Percentiles rank a stretch among this genome's conserved stretches.
Conservation (phyloP, 1,139 yeast species). For the Scheffersomyces titani region DNA sequence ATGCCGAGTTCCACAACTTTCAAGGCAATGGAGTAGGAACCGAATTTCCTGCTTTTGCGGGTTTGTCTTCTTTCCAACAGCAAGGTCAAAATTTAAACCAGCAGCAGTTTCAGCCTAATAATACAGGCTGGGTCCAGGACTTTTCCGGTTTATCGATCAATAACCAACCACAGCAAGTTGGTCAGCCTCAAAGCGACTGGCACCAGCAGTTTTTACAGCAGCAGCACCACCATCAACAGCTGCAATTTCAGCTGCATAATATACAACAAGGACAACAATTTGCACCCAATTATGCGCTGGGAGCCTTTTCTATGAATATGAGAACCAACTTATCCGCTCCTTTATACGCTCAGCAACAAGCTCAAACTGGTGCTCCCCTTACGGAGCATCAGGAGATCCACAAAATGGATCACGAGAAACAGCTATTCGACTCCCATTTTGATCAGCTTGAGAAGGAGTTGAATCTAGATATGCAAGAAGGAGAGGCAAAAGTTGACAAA, state of each 20-base stretch:
- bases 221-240: constrained; percentile 8
- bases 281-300: neutral
- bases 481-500: constrained; percentile 9
- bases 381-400: constrained; percentile 36
- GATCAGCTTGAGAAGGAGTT: constrained; percentile 38
- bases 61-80: constrained; percentile 2
- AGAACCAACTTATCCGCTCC: constrained; percentile 18
- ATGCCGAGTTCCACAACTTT: constrained; percentile 38
- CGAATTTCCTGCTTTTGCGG: constrained; percentile 12
- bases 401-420: constrained; percentile 26
- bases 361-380: constrained; percentile 1
- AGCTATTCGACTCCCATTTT: constrained; percentile 37
- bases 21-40: constrained; percentile 8
- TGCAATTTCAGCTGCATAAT: constrained; percentile 9
- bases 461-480: constrained; percentile 5
- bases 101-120: constrained; percentile 9
- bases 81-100: constrained; percentile 14
- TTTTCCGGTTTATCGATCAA: constrained; percentile 28
- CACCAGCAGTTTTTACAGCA: constrained; percentile 28
- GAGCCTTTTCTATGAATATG: constrained; percentile 17
- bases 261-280: constrained; percentile 9
- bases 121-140: constrained; percentile 34
- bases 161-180: constrained; percentile 7
- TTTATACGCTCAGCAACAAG: constrained; percentile 7
- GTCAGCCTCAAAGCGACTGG: constrained; percentile 21